Base-by-base conservation (phyloP, 495 filamentous ascomycete species). In the Tuber umbilicatum region DNA sequence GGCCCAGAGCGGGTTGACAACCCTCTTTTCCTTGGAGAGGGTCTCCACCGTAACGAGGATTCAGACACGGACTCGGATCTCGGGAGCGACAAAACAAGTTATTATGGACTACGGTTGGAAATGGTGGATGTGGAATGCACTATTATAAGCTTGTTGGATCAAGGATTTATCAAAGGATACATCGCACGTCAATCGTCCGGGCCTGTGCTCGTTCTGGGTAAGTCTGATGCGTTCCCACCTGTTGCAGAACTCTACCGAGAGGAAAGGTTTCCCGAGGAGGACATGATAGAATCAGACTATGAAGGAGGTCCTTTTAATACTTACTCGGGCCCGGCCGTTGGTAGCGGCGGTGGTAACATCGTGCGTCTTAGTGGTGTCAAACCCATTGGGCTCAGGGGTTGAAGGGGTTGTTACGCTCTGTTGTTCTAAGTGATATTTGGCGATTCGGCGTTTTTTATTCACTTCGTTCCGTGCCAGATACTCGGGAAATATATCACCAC, bases 91-190 rank as follows among this genome's bases (percentile, higher is more conserved):
- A 67, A 85, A 78, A 81, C 85, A 84, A 81, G 88, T 79, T 41
- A 82, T 84, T 78, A 84, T 84, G 74, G 89, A 79, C 79, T 86
- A 67, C 82, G 85, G 60, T 85, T 89, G 21, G 84, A 89, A 60
- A 85, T 90, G 80, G 83, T 87, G 2, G 90, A 91, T 77, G 86
- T 97, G n/a, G 95, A 97, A 83, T 88, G 87, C 3, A 89, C 93
- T 5, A 85, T 96, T 16, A 87, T 91, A 1, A 91, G 90, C 2
- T 85, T 97, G 10, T 87, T 97, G 23, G 89, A 90, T 40, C 93
- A 97, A 82, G 91, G 90, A 12, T 85, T 97, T n/a, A 86, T 97
- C 70, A 89, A 90, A 73, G 95, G 95, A 7, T 99, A 94, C 78
- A 87, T 97, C 37, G 92, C 92, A 17, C 92, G 87, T 43, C 89